Conservation (phyloP, 306 rosid genomes). For the Lupinus albus region DNA sequence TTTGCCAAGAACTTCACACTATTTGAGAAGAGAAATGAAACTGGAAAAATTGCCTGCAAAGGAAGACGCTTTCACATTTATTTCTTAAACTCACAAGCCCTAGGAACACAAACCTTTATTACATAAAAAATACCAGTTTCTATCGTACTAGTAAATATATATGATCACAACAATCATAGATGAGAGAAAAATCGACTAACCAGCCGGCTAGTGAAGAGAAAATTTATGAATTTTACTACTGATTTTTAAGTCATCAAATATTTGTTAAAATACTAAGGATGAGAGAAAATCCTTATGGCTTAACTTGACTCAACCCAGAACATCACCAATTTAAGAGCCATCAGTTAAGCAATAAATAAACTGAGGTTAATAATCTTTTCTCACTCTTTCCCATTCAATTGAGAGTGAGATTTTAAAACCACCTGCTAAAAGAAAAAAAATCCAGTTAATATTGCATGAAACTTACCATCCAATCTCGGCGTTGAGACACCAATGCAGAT, state of each 20-base stretch:
- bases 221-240: slow-evolving; percentile 15
- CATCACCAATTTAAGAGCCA: slow-evolving; percentile 18
- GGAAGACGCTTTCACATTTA: slow-evolving; percentile 31
- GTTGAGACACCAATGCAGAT: slow-evolving; percentile 60
- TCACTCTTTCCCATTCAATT: slow-evolving; percentile 3
- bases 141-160: neutral
- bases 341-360: slow-evolving; percentile 2
- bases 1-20: slow-evolving; percentile 78
- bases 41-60: slow-evolving; percentile 84
- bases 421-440: slow-evolving; percentile 15
- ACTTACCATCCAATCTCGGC: slow-evolving; percentile 77
- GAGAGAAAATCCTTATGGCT: neutral
- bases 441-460: slow-evolving; percentile 23
- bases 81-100: slow-evolving; percentile 23
- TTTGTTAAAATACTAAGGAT: slow-evolving; percentile 11
- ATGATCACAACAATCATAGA: slow-evolving; percentile 10
- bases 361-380: neutral
- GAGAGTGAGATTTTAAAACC: slow-evolving; percentile 23
- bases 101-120: slow-evolving; percentile 8
- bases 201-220: slow-evolving; percentile 28
- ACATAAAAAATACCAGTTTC: neutral
- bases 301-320: slow-evolving; percentile 1
- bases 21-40: slow-evolving; percentile 75
- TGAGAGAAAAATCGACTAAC: slow-evolving; percentile 23
- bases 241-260: slow-evolving; percentile 19